phyloP scores from a whole-genome alignment of 768 basidiomycete species.

The Panaeolus papilionaceus region DNA sequence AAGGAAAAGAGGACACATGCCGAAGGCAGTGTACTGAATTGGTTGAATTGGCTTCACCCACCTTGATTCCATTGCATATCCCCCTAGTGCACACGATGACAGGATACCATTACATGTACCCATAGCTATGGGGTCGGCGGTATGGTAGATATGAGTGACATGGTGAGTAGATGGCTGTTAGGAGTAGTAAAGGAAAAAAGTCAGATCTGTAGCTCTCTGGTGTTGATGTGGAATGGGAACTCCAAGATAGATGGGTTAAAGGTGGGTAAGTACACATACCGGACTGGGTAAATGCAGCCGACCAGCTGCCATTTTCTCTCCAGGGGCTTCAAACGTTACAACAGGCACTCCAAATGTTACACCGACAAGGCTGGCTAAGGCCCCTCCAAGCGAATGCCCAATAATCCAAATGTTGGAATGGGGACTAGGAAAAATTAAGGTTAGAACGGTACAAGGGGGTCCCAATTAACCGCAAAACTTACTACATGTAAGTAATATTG shows the following conservation, averaged over 20 bases:
- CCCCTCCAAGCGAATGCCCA: slow-evolving; percentile 75
- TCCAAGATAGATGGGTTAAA: not conserved
- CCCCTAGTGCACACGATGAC: slow-evolving; percentile 83
- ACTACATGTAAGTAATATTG: slow-evolving; percentile 91
- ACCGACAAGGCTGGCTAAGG: slow-evolving; percentile 83
- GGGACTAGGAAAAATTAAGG: slow-evolving; percentile 48
- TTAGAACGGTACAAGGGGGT: not conserved
- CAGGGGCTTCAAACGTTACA: slow-evolving; percentile 90
- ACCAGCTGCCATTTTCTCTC: slow-evolving; percentile 79
- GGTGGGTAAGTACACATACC: slow-evolving; percentile 45
- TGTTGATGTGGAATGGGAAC: not conserved
- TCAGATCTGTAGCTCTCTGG: not conserved
- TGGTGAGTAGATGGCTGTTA: slow-evolving; percentile 73
- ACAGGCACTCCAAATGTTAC: slow-evolving; percentile 89
- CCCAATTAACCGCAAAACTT: slow-evolving; percentile 20
- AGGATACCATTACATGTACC: slow-evolving; percentile 83
- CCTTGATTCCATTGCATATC: slow-evolving; percentile 89
- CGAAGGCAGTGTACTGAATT: not conserved
- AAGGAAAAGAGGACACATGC: not conserved
- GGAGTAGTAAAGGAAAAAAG: not conserved
- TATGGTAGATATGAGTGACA: slow-evolving; percentile 92
- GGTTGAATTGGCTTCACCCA: slow-evolving; percentile 34
- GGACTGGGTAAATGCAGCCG: slow-evolving; percentile 89
- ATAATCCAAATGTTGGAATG: slow-evolving; percentile 88
- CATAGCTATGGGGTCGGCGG: slow-evolving; percentile 94